Conservation (phyloP, 345 rosid species). For the Citrus medica region DNA sequence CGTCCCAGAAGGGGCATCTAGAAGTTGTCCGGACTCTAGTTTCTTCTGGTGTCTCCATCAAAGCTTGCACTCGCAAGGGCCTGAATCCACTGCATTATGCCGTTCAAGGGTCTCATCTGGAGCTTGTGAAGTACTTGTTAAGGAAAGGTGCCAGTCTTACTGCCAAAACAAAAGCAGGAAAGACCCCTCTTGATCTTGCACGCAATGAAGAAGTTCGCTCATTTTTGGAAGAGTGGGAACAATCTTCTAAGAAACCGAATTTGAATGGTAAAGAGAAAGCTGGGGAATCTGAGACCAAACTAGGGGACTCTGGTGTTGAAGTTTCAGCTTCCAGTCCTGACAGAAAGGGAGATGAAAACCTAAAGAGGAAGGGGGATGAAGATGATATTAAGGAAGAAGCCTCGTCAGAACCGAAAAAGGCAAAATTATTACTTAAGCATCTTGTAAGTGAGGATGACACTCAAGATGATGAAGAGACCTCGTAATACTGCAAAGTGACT, state of each 20-base stretch:
- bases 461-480: constrained; percentile 32
- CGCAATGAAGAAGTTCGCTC: constrained; percentile 45
- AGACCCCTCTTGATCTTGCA: constrained; percentile 76
- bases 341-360: constrained; percentile 28
- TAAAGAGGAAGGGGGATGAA: constrained; percentile 45
- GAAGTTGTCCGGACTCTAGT: constrained; percentile 64
- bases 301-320: constrained; percentile 26
- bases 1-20: constrained; percentile 89
- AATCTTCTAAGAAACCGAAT: constrained; percentile 33
- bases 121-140: constrained; percentile 65
- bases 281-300: constrained; percentile 33
- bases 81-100: constrained; percentile 88
- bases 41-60: constrained; percentile 63
- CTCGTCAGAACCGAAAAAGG: constrained; percentile 43
- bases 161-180: constrained; percentile 76
- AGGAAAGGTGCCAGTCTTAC: constrained; percentile 68
- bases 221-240: constrained; percentile 54
- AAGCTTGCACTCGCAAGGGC: constrained; percentile 77
- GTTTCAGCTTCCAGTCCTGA: constrained; percentile 12
- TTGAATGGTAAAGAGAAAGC: constrained; percentile 24
- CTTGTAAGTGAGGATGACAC: constrained; percentile 63
- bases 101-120: constrained; percentile 85
- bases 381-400: constrained; percentile 39
- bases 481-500: neutral
- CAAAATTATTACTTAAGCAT: constrained; percentile 63